Evolutionary conservation across 306 rosid genomes (phyloP).

Genomic region (Oemleria cerasiformis): DNA sequence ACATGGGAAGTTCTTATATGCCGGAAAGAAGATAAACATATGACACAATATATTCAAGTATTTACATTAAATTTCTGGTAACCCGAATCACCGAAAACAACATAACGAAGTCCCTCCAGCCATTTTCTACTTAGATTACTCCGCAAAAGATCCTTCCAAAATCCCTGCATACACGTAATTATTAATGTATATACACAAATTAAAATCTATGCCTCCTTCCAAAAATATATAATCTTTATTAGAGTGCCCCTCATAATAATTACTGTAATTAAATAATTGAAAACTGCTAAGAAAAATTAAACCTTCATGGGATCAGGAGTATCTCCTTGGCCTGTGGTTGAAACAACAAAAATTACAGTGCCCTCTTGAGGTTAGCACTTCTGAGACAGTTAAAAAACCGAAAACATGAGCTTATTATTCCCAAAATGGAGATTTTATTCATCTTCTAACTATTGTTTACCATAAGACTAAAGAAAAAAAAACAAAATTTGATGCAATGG

Average conservation of each 20-base stretch:
- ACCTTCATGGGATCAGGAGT: constrained; percentile 93
- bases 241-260: neutral
- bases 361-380: constrained; percentile 51
- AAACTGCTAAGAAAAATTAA: neutral
- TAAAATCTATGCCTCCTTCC: neutral
- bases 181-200: constrained; percentile 12
- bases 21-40: neutral
- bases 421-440: neutral
- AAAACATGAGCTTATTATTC: neutral
- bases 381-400: constrained; percentile 35
- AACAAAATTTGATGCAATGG: neutral
- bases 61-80: constrained; percentile 88
- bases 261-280: neutral
- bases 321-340: constrained; percentile 97
- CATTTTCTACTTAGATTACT: constrained; percentile 62
- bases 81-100: constrained; percentile 91
- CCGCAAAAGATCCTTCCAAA: constrained; percentile 86
- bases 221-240: neutral
- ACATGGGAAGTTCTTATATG: neutral
- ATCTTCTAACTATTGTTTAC: neutral
- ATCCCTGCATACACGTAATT: constrained; percentile 45
- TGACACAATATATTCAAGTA: neutral
- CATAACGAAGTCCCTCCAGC: constrained; percentile 66
- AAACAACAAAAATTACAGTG: constrained; percentile 78
- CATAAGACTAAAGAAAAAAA: neutral